These are phyloP conservation scores for Ganoderma leucocontextum DNA, from an alignment of 1,284 basidiomycete species.

Conservation along the genomic window DNA sequence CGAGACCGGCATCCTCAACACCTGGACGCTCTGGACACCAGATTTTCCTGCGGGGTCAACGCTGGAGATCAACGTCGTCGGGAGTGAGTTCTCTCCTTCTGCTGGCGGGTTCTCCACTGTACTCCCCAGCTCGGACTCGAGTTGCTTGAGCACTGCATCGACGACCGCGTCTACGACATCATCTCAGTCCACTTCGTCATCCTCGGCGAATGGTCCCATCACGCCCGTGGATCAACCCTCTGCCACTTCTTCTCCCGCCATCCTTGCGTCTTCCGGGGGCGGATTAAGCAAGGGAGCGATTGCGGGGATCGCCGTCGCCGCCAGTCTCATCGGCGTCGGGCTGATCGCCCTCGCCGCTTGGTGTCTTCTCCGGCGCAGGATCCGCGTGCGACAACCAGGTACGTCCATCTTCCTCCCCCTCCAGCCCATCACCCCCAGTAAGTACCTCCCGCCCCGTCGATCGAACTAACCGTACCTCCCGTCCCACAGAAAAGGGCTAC, in stretches of 20 bases:
- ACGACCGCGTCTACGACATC: not conserved
- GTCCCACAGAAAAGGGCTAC: not conserved
- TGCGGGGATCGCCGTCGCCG: not conserved
- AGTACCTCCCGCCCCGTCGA: too few species aligned
- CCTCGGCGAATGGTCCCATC: too few species aligned
- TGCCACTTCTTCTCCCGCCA: not conserved
- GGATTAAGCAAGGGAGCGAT: slow-evolving; percentile 2
- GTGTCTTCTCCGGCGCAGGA: not conserved
- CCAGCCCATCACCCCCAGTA: too few species aligned
- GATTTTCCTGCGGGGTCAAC: not conserved
- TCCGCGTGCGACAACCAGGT: not conserved
- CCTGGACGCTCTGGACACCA: not conserved
- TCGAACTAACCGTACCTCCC: not conserved
- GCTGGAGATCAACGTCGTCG: not conserved
- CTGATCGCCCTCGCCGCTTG: not conserved
- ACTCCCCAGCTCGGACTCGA: not conserved
- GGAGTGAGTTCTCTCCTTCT: not conserved
- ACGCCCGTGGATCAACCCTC: not conserved
- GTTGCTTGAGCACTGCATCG: not conserved
- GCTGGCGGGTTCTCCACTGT: not conserved
- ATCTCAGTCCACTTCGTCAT: not conserved
- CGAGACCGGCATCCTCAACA: slow-evolving; percentile 59
- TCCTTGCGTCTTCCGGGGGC: not conserved
- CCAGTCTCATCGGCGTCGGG: not conserved
- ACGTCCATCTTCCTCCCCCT: not conserved